A percentile compares a stretch with the other conserved stretches of the same genome.
phyloP scores from a whole-genome alignment of 1,284 basidiomycete species.

The Ceratorhiza oryzae-sativae region DNA sequence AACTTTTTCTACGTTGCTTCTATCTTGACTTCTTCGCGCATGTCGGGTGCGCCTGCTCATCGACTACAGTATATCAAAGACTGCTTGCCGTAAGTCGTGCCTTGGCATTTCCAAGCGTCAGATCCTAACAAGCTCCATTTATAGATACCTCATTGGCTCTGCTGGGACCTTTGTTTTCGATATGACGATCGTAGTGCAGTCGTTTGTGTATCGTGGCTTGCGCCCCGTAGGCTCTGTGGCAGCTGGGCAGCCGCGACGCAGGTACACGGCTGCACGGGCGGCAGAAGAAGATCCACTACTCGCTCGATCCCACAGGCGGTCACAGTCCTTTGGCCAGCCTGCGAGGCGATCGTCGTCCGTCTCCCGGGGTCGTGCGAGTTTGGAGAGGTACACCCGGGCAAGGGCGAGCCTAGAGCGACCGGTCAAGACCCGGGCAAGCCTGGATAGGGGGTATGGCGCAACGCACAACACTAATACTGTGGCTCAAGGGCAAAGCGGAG shows the following conservation, averaged over 20 bases:
- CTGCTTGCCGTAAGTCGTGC: constrained; percentile 71
- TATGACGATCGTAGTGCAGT: constrained; percentile 78
- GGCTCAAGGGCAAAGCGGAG: constrained; percentile 9
- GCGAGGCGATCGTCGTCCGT: constrained; percentile 15
- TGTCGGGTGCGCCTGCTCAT: constrained; percentile 56
- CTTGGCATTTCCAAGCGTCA: constrained; percentile 26
- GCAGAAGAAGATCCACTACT: constrained; percentile 14
- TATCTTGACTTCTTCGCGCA: constrained; percentile 71
- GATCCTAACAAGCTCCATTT: constrained; percentile 24
- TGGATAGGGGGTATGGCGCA: constrained; percentile 13
- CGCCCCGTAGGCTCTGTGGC: background rate
- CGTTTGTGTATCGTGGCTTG: constrained; percentile 56
- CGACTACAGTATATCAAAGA: constrained; percentile 66
- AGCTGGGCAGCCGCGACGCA: constrained; percentile 14
- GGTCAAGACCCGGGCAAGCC: background rate
- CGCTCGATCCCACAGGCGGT: background rate
- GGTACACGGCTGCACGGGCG: constrained; percentile 3
- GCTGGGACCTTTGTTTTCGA: constrained; percentile 91
- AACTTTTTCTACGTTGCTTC: constrained; percentile 90
- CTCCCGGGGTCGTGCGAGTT: constrained; percentile 9
- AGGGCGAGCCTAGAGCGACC: background rate
- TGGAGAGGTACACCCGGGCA: background rate
- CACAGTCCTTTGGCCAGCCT: constrained; percentile 14
- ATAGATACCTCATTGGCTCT: constrained; percentile 83
- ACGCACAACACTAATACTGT: background rate